Evolutionary conservation across 371 early-diverging fungal species (phyloP).

Genomic region (Mortierella sp.): DNA sequence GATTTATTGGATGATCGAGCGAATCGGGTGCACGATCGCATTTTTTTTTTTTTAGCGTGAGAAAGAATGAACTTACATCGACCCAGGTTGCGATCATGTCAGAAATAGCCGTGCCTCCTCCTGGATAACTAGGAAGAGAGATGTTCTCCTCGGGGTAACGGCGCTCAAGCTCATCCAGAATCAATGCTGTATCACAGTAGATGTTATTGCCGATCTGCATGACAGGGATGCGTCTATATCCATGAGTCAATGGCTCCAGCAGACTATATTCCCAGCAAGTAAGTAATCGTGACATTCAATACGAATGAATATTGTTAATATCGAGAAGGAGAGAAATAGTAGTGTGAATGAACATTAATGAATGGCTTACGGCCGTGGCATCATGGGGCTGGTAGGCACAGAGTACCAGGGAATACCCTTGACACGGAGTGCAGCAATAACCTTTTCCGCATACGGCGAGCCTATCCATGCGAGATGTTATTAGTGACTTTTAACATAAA

Average conservation of each 20-base stretch:
- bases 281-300: not conserved
- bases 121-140: not conserved
- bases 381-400: conserved; percentile 15
- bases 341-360: not conserved
- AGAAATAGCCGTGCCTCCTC: conserved; percentile 2
- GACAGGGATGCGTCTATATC: conserved; percentile 71
- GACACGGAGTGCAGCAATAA: conserved; percentile 24
- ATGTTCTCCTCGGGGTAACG: conserved; percentile 44
- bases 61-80: conserved; percentile 26
- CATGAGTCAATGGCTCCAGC: conserved; percentile 64
- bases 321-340: too few relatives aligned
- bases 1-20: not conserved
- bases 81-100: conserved; percentile 29
- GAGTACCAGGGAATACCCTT: conserved; percentile 39
- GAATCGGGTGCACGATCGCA: conserved; percentile 1
- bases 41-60: conserved; percentile 16
- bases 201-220: conserved; percentile 72
- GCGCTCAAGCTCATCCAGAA: conserved; percentile 64
- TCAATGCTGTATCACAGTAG: conserved; percentile 65
- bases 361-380: not conserved
- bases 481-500: not conserved
- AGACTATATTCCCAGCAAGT: conserved; percentile 11
- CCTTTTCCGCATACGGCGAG: conserved; percentile 33
- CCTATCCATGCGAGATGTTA: not conserved
- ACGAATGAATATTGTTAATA: too few relatives aligned